Base-by-base conservation (phyloP, 2,329 filamentous ascomycete genomes). In the Colletotrichum agaves region DNA sequence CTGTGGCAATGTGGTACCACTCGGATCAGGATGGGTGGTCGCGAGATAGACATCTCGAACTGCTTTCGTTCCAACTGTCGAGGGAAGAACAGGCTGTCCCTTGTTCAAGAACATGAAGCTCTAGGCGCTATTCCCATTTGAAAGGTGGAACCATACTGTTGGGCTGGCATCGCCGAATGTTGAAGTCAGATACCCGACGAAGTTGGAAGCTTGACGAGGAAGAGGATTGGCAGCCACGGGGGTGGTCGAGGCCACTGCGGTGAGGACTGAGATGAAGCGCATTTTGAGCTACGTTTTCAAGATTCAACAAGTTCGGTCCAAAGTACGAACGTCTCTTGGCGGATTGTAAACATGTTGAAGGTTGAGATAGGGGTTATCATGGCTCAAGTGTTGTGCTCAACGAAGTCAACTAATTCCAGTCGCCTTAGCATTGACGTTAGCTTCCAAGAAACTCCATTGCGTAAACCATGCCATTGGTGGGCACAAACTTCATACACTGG, bases 1-100 rank as follows among this genome's bases (percentile, higher is more conserved):
- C 78, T 2, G 78, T 80, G 1, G 76, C 78, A 23, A 80, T 74
- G 44, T 77, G 60, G 47, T 75, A 79, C 60, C 74, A 80, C 57
- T 79, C 74, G 4, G 75, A 77, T 5, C 78, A 71, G 1, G 74
- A 74, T 37, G 73, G 66, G 53, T 79, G 13, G 75, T 78, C 2
- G 75, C 70, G 3, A 79, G 73, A 50, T 73, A 79, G 43, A 79
- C 75, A 27, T 79, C 77, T 50, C 77, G 69, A 11, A 78, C 76
- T n/a, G 73, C 77, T 53, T 73, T 75, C 0, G 76, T 77, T 15
- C 78, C 78, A 5, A 79, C 76, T 0, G 72, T 75, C 2, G 78
- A 78, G 2, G 73, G 66, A 2, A 79, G 69, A 8, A 79, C 74
- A 3, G 78, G 72, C 17, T 72, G 71, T 1, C 78, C 77, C 8